phyloP scores from a whole-genome alignment of 805 yeast genomes.

The Candida ovalis region DNA sequence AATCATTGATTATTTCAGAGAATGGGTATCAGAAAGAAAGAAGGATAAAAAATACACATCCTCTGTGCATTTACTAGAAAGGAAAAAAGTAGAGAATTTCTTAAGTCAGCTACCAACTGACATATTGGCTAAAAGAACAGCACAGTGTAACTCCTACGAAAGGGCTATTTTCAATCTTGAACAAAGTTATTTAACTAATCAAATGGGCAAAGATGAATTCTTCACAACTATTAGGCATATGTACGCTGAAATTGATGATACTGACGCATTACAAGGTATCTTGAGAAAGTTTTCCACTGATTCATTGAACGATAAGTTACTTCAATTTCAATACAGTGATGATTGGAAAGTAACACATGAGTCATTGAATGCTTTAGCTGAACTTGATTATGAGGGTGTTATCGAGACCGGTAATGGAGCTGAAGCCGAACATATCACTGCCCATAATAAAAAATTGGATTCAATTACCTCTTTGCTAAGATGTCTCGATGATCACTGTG shows the following conservation, averaged over 20 bases:
- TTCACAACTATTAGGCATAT: constrained; percentile 63
- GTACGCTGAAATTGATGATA: constrained; percentile 84
- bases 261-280: constrained; percentile 86
- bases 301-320: constrained; percentile 68
- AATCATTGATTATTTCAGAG: constrained; percentile 77
- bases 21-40: constrained; percentile 56
- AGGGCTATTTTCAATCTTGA: constrained; percentile 85
- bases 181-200: constrained; percentile 51
- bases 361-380: constrained; percentile 68
- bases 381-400: constrained; percentile 24
- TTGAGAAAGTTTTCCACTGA: constrained; percentile 67
- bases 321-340: constrained; percentile 78
- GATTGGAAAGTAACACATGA: constrained; percentile 87
- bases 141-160: constrained; percentile 82
- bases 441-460: constrained; percentile 26
- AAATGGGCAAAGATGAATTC: constrained; percentile 36
- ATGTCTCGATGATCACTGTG: constrained; percentile 72
- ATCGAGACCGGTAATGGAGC: neutral
- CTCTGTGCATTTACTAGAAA: constrained; percentile 23
- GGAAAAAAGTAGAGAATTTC: constrained; percentile 41
- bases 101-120: constrained; percentile 59
- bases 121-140: constrained; percentile 70
- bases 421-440: constrained; percentile 4
- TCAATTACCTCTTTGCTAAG: constrained; percentile 55
- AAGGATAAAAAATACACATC: constrained; percentile 23